A percentile compares a stretch with the other conserved stretches of the same genome.
These are phyloP conservation scores for Aspergillus clavatus DNA, from an alignment of 2,329 filamentous ascomycete species.

Conservation along the genomic window DNA sequence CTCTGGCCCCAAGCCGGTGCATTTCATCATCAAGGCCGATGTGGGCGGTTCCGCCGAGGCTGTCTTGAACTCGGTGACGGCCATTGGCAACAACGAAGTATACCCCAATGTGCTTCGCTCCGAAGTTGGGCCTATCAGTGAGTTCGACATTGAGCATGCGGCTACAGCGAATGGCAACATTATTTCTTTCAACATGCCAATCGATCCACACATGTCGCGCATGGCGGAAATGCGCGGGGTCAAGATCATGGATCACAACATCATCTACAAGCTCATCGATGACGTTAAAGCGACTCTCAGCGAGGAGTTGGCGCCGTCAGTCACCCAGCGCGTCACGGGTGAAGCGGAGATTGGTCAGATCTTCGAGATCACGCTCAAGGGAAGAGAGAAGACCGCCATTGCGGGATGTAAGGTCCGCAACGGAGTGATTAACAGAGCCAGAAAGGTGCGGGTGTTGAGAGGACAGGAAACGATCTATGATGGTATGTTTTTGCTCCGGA, in stretches of 20 bases:
- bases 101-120: constrained; percentile 70
- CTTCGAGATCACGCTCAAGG: constrained; percentile 78
- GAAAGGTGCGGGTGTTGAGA: constrained; percentile 67
- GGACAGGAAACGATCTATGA: constrained; percentile 68
- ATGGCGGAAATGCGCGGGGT: constrained; percentile 69
- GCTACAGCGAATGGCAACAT: constrained; percentile 69
- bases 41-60: constrained; percentile 93
- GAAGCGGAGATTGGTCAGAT: constrained; percentile 81
- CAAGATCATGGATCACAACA: constrained; percentile 74
- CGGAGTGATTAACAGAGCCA: constrained; percentile 61
- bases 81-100: constrained; percentile 81
- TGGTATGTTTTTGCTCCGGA: constrained; percentile 55
- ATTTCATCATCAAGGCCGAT: constrained; percentile 87
- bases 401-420: constrained; percentile 86
- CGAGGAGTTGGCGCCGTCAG: constrained; percentile 61
- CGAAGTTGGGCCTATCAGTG: constrained; percentile 69
- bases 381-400: constrained; percentile 65
- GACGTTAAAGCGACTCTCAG: constrained; percentile 56
- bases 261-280: constrained; percentile 50
- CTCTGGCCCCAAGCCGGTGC: constrained; percentile 55
- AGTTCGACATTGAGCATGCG: constrained; percentile 87
- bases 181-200: constrained; percentile 76
- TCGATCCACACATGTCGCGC: constrained; percentile 63
- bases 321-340: constrained; percentile 69
- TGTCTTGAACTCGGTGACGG: constrained; percentile 68